Evolutionary conservation across 257 asterid genomes (phyloP), one percentile per base, ranked within the genome.

Genomic region (Mitragyna speciosa): DNA sequence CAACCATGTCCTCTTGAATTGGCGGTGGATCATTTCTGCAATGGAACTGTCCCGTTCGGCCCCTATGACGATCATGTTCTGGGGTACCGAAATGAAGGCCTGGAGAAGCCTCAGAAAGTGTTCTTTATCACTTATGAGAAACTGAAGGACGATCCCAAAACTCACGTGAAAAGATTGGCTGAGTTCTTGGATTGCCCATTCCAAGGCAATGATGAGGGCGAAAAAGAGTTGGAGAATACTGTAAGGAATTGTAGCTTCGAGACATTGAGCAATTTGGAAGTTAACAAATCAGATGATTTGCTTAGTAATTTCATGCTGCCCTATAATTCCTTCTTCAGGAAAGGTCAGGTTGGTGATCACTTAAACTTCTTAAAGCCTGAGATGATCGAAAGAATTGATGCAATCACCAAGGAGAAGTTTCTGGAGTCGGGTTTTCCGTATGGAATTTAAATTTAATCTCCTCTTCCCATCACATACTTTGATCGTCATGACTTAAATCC

Each of bases 41-140:
- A 75, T 4, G 93, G 93, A 72, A 24, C 81, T n/a, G 74, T 89
- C 14, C 87, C 88, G 3, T 87, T 80, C 11, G 91, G 95, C 1
- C 77, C 90, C 1, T 90, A 88, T 82, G 88, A 88, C 22, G 89
- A 90, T 28, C 94, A 90, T 51, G 92, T 84, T 4, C 48, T 90
- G 78, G 89, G 73, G 10, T 87, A 83, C 39, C 56, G 84, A 67
- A 82, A 86, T 43, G 91, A 81, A 31, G 84, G 87, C 28, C 0
- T 78, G 1, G 33, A 28, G 12, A 84, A 79, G 75, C 92, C 90
- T 14, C 17, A 79, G 11, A 82, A 86, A 14, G 90, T 90, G 70
- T 59, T 87, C 5, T 88, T 87, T 33, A 82, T 86, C 1, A 88
- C 90, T 0, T 90, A 84, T 11, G 92, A 90, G 77, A 87, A 86